phyloP scores from a whole-genome alignment of 2,329 filamentous ascomycete genomes.

The Cladorrhinum sp. region DNA sequence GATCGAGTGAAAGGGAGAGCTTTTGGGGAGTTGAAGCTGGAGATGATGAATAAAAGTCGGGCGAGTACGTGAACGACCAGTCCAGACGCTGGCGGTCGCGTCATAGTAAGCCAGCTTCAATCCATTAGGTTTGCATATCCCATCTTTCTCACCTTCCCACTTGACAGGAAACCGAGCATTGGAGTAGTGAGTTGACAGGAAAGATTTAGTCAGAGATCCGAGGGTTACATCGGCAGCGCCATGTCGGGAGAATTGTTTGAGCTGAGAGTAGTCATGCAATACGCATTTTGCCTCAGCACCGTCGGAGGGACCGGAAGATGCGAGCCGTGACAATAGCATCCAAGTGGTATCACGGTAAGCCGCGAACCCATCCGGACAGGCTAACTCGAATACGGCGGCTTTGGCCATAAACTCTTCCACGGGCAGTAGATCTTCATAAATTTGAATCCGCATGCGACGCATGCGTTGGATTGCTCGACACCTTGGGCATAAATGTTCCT shows the following conservation, averaged over 20 bases:
- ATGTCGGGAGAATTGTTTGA: constrained; percentile 9
- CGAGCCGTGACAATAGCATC: constrained; percentile 35
- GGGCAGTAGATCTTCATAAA: constrained; percentile 42
- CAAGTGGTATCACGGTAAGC: constrained; percentile 43
- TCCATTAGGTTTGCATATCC: constrained; percentile 46
- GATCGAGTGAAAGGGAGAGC: constrained; percentile 34
- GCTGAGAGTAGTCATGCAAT: constrained; percentile 22
- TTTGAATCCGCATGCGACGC: constrained; percentile 34
- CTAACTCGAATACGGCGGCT: constrained; percentile 42
- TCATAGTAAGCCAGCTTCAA: constrained; percentile 50
- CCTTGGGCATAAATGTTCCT: constrained; percentile 31
- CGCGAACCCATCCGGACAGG: constrained; percentile 34
- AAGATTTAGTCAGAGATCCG: constrained; percentile 22
- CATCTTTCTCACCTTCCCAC: constrained; percentile 26
- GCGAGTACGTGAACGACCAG: constrained; percentile 26
- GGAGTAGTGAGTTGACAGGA: constrained; percentile 46
- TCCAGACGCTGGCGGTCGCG: constrained; percentile 36
- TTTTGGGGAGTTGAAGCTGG: constrained; percentile 34
- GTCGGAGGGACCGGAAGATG: constrained; percentile 11
- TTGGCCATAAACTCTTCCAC: constrained; percentile 30
- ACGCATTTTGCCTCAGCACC: constrained; percentile 1
- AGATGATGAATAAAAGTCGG: constrained; percentile 48
- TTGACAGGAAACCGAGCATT: constrained; percentile 39
- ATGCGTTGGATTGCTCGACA: constrained; percentile 34
- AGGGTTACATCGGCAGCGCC: constrained; percentile 10